These are phyloP conservation scores for Pyrenula massariospora DNA, from an alignment of 495 filamentous ascomycete species.

Conservation along the genomic window DNA sequence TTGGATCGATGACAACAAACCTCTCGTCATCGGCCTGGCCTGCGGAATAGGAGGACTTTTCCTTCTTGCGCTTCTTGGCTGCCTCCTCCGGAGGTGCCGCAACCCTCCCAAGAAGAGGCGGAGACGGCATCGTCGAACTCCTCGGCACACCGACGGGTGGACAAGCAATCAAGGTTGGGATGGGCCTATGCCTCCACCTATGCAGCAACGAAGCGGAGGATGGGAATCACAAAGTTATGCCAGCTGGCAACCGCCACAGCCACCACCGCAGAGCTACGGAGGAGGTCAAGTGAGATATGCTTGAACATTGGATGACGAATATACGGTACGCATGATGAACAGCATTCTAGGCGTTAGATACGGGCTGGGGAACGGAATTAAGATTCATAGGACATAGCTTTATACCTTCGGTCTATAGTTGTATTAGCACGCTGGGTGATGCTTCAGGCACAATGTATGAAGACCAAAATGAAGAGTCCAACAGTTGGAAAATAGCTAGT, in stretches of 20 bases:
- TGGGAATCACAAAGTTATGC: not conserved
- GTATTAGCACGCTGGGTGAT: too few species aligned
- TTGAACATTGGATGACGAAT: too few species aligned
- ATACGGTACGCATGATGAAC: too few species aligned
- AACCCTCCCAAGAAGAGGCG: slow-evolving; percentile 17
- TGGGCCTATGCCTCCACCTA: not conserved
- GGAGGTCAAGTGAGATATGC: not conserved
- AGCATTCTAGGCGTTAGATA: too few species aligned
- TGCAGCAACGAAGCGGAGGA: not conserved
- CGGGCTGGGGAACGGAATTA: too few species aligned
- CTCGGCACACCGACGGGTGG: not conserved
- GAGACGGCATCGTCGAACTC: not conserved
- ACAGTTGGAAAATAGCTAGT: too few species aligned
- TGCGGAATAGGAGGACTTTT: slow-evolving; percentile 56
- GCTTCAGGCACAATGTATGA: too few species aligned
- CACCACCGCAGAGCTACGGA: not conserved
- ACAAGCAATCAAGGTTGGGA: not conserved
- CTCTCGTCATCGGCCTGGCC: slow-evolving; percentile 64
- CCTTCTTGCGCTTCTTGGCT: slow-evolving; percentile 47
- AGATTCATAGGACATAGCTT: too few species aligned
- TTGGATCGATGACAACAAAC: slow-evolving; percentile 62
- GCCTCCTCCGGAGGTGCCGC: slow-evolving; percentile 45
- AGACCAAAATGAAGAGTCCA: too few species aligned
- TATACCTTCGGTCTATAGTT: too few species aligned
- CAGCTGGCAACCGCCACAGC: not conserved